Evolutionary conservation across 805 yeast species (phyloP).

Genomic region (Candida alai): DNA sequence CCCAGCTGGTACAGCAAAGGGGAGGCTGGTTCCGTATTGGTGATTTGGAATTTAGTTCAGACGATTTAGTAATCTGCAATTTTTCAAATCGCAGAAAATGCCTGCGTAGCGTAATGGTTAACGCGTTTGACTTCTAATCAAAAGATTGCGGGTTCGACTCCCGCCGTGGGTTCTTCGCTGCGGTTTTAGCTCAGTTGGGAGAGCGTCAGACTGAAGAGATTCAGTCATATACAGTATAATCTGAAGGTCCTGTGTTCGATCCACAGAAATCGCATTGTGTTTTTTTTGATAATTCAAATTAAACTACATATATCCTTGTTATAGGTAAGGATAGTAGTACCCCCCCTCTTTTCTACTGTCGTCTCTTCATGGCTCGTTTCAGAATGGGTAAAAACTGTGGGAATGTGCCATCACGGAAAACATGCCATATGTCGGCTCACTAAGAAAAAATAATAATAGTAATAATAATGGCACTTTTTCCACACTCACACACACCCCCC

Average conservation of each 20-base stretch:
- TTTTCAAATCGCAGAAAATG: constrained; percentile 17
- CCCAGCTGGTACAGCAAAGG: too few relatives aligned
- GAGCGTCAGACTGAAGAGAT: constrained; percentile 35
- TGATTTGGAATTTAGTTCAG: too few relatives aligned
- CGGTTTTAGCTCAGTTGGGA: constrained; percentile 39
- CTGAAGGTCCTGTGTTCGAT: constrained; percentile 90
- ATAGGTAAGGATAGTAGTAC: too few relatives aligned
- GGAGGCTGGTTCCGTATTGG: too few relatives aligned
- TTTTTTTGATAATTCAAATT: constrained; percentile 7
- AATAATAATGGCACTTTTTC: too few relatives aligned
- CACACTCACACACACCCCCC: neutral
- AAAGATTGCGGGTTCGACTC: constrained; percentile 66
- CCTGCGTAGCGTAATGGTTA: constrained; percentile 65
- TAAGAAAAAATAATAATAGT: constrained; percentile 1
- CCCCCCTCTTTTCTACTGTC: neutral
- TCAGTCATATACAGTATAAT: constrained; percentile 33
- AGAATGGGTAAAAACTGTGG: neutral
- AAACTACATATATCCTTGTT: neutral
- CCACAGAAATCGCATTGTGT: constrained; percentile 64
- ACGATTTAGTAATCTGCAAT: too few relatives aligned
- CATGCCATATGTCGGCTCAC: neutral
- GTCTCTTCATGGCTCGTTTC: neutral
- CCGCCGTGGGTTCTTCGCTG: constrained; percentile 37
- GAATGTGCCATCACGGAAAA: neutral
- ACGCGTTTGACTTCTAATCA: constrained; percentile 67